Evolutionary conservation across 2,329 filamentous ascomycete species (phyloP).

Genomic region (Neonectria ditissima): DNA sequence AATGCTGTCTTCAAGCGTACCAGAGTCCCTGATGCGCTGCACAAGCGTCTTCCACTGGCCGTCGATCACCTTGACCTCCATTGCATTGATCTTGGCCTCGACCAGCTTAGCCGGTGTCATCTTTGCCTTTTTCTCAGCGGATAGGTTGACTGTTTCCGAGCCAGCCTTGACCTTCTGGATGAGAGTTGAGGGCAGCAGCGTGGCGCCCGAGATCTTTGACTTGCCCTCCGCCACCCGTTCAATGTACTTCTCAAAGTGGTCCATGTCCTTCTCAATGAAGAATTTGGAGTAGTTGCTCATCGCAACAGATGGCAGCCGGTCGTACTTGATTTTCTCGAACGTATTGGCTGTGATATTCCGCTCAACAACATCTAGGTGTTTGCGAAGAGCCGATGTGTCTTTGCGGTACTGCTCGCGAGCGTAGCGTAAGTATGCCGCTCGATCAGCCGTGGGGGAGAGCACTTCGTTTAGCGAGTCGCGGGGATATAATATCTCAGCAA

Average conservation of each 20-base stretch:
- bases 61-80: constrained; percentile 55
- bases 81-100: constrained; percentile 44
- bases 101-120: constrained; percentile 36
- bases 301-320: constrained; percentile 66
- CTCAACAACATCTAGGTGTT: constrained; percentile 65
- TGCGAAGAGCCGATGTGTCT: constrained; percentile 63
- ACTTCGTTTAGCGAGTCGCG: constrained; percentile 45
- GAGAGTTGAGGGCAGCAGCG: constrained; percentile 64
- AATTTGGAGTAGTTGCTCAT: constrained; percentile 64
- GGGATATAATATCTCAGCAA: constrained; percentile 66
- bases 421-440: constrained; percentile 64
- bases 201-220: constrained; percentile 66
- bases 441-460: constrained; percentile 51
- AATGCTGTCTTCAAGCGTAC: constrained; percentile 63
- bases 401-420: constrained; percentile 66
- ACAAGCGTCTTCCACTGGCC: constrained; percentile 69
- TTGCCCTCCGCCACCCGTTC: constrained; percentile 60
- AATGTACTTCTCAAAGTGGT: constrained; percentile 63
- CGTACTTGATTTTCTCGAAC: constrained; percentile 65
- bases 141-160: not conserved
- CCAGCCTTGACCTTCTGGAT: constrained; percentile 45
- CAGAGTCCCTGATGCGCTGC: constrained; percentile 67
- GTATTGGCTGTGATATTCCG: constrained; percentile 60
- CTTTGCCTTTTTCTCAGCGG: not conserved
- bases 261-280: constrained; percentile 63